A percentile compares a stretch with the other conserved stretches of the same genome.
Evolutionary conservation across 23 red algal species (phyloP).

Genomic region (Chondrus crispus): DNA sequence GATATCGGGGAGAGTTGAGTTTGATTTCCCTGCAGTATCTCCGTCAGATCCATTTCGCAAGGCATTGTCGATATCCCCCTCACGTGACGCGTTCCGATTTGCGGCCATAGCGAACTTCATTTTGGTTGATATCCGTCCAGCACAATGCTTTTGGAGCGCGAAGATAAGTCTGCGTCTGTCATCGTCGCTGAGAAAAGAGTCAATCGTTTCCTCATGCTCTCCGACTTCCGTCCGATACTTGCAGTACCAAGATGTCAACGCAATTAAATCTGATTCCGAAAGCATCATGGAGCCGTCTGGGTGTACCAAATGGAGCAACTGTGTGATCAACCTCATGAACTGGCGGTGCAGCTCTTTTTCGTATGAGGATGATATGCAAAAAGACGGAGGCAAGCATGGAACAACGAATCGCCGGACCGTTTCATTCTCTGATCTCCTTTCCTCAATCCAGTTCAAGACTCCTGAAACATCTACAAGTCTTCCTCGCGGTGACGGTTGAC

Average conservation of each 20-base stretch:
- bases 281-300: conserved; percentile 58
- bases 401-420: conserved; percentile 56
- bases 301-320: conserved; percentile 38
- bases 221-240: conserved; percentile 44
- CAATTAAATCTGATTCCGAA: conserved; percentile 45
- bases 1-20: conserved; percentile 25
- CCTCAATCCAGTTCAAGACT: conserved; percentile 47
- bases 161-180: conserved; percentile 45
- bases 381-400: conserved; percentile 63
- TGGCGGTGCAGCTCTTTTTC: conserved; percentile 49
- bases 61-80: neutral
- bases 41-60: neutral
- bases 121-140: conserved; percentile 3
- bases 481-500: neutral
- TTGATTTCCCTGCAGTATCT: neutral
- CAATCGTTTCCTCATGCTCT: conserved; percentile 46
- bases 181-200: conserved; percentile 39
- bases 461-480: neutral
- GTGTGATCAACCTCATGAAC: conserved; percentile 58
- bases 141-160: conserved; percentile 49
- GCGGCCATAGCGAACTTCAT: neutral
- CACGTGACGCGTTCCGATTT: neutral
- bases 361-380: conserved; percentile 32
- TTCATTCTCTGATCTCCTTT: conserved; percentile 37
- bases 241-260: conserved; percentile 48